These are phyloP conservation scores for Crassisporium funariophilum DNA, from an alignment of 768 basidiomycete species.

Conservation along the genomic window DNA sequence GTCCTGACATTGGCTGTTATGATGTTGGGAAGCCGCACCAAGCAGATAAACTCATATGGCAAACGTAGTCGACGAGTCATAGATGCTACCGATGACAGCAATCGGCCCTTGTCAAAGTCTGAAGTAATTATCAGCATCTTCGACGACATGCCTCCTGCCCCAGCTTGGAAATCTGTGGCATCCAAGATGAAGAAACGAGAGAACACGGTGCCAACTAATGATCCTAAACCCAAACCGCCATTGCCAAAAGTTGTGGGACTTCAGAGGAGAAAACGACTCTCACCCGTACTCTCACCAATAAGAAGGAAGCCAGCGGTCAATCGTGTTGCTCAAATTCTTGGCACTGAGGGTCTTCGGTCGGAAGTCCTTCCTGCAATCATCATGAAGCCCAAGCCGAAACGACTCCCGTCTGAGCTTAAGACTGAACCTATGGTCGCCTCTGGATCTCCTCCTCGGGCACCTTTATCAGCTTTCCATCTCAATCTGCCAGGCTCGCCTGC, in stretches of 20 bases:
- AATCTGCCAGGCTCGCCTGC: constrained; percentile 43
- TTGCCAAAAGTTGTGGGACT: constrained; percentile 43
- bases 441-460: constrained; percentile 32
- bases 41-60: constrained; percentile 67
- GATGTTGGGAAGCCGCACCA: constrained; percentile 66
- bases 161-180: constrained; percentile 37
- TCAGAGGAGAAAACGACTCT: constrained; percentile 41
- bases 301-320: constrained; percentile 34
- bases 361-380: constrained; percentile 14
- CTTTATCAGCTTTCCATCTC: constrained; percentile 31
- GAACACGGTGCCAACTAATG: constrained; percentile 36
- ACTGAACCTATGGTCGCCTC: constrained; percentile 12
- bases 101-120: constrained; percentile 26
- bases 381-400: constrained; percentile 16
- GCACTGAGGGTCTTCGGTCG: constrained; percentile 15
- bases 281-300: constrained; percentile 35
- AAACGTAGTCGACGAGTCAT: constrained; percentile 64
- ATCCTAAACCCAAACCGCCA: constrained; percentile 30
- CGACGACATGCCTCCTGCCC: constrained; percentile 45
- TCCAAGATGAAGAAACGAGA: constrained; percentile 53
- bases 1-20: constrained; percentile 16
- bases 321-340: constrained; percentile 34
- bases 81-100: constrained; percentile 35
- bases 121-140: constrained; percentile 41
- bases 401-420: constrained; percentile 4